These are phyloP conservation scores for Hylodesmum podocarpum DNA, from an alignment of 306 rosid genomes.

Conservation along the genomic window DNA sequence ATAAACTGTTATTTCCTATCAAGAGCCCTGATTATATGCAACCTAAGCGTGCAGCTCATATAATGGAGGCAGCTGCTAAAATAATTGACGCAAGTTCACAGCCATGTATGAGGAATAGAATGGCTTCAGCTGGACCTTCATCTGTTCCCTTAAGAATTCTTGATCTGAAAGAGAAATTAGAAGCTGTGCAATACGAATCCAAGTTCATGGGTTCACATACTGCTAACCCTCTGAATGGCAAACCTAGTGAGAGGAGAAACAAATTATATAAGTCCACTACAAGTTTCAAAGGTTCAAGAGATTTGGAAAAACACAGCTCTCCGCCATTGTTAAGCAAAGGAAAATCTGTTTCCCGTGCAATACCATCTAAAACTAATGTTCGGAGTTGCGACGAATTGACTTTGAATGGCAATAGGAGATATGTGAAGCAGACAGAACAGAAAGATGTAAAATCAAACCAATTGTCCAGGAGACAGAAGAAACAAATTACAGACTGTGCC, in stretches of 20 bases:
- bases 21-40: slow-evolving; percentile 58
- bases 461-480: slow-evolving; percentile 38
- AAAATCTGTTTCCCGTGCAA: slow-evolving; percentile 45
- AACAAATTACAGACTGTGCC: slow-evolving; percentile 27
- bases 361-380: slow-evolving; percentile 45
- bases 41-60: slow-evolving; percentile 48
- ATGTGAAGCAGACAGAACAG: slow-evolving; percentile 42
- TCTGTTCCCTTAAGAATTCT: slow-evolving; percentile 69
- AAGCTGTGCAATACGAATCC: slow-evolving; percentile 54
- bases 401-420: slow-evolving; percentile 34
- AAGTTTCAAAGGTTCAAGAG: slow-evolving; percentile 32
- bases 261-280: slow-evolving; percentile 39
- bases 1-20: slow-evolving; percentile 74
- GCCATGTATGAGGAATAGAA: slow-evolving; percentile 45
- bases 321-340: slow-evolving; percentile 42
- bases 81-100: slow-evolving; percentile 67
- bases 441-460: slow-evolving; percentile 46
- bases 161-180: slow-evolving; percentile 64
- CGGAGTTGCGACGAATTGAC: slow-evolving; percentile 39
- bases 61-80: slow-evolving; percentile 83
- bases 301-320: slow-evolving; percentile 37
- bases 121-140: slow-evolving; percentile 46
- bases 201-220: slow-evolving; percentile 28
- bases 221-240: slow-evolving; percentile 33
- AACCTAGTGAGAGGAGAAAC: slow-evolving; percentile 30